Base-by-base conservation (phyloP, 306 rosid genomes). In the Acacia crassicarpa region DNA sequence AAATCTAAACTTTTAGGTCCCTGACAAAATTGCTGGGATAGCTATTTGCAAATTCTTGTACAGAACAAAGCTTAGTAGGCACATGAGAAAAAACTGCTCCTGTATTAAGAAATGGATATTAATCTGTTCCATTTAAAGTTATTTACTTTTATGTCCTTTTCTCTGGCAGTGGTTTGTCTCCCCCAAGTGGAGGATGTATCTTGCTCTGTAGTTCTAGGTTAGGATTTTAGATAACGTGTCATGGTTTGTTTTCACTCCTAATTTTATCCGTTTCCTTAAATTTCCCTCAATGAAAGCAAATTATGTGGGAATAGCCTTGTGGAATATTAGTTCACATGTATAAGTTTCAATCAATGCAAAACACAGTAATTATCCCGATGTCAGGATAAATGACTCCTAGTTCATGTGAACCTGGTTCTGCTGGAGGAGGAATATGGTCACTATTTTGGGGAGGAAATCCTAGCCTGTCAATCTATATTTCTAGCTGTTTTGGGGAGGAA, bases 341-440 rank as follows among this genome's bases (percentile, higher is more conserved):
- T 8, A 35, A 67, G 17, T 67, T 33, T 35, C 3, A 4, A 35
- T 35, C 6, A 35, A 20, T 67, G 72, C 15, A 11, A 45, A 67
- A 67, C 46, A 35, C 7, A 13, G 6, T 67, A 16, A 35, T 59
- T 67, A 17, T 19, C n/a, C 38, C 9, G 8, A 38, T 19, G 11
- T 7, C 8, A 35, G 46, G 70, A 67, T 67, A 67, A 67, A 17
- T 35, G 25, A 35, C 15, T 67, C 25, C 43, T 35, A 49, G 70
- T 74, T 74, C 75, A 38, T 12, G 68, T 13, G 20, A 41, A 73
- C 30, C n/a, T 48, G 46, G 76, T 62, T 74, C 79, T 15, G 49
- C 75, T 70, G 58, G 54, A 40, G 44, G 53, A n/a, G 38, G 41
- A 53, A 76, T 63, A 27, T 40, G 32, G 32, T 33, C 22, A 61